phyloP scores from a whole-genome alignment of 2,329 filamentous ascomycete species.

The Neopestalotiopsis sp. region DNA sequence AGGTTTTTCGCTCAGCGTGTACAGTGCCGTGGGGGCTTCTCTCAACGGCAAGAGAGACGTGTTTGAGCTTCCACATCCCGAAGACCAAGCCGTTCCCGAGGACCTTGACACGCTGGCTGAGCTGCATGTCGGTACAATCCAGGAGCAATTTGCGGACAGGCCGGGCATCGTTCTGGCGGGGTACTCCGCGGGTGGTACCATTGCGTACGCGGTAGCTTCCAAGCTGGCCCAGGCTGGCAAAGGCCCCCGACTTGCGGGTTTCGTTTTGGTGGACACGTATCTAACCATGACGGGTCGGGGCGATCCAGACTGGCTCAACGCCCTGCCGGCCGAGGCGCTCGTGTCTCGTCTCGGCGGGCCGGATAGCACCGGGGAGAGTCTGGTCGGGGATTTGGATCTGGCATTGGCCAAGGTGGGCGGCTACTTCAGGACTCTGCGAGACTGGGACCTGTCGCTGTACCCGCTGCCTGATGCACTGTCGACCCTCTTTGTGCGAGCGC shows the following conservation, averaged over 20 bases:
- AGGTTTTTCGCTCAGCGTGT: slow-evolving; percentile 2
- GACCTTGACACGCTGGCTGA: slow-evolving; percentile 16
- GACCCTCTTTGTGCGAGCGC: slow-evolving; percentile 11
- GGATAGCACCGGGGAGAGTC: slow-evolving; percentile 12
- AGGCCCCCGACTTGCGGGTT: slow-evolving; percentile 10
- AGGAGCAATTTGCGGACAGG: slow-evolving; percentile 10
- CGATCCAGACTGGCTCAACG: slow-evolving; percentile 16
- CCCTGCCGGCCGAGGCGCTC: slow-evolving; percentile 11
- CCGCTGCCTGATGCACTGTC: slow-evolving; percentile 16
- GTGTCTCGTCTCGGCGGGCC: slow-evolving; percentile 15
- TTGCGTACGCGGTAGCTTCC: slow-evolving; percentile 14
- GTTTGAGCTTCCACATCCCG: slow-evolving; percentile 16
- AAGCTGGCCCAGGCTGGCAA: slow-evolving; percentile 3
- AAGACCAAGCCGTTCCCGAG: slow-evolving; percentile 10
- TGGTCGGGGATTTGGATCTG: slow-evolving; percentile 18
- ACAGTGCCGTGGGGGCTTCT: slow-evolving; percentile 14
- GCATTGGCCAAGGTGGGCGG: slow-evolving; percentile 19
- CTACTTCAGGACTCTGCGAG: slow-evolving; percentile 16
- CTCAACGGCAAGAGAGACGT: slow-evolving; percentile 15
- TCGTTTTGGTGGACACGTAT: slow-evolving; percentile 15
- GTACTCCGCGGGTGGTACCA: slow-evolving; percentile 13
- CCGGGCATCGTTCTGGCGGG: slow-evolving; percentile 15
- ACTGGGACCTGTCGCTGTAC: slow-evolving; percentile 15
- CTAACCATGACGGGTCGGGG: slow-evolving; percentile 17
- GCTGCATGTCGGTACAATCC: slow-evolving; percentile 8